Evolutionary conservation across 768 basidiomycete genomes (phyloP), one percentile per base, ranked within the genome.

Genomic region (Tulasnella sp.): DNA sequence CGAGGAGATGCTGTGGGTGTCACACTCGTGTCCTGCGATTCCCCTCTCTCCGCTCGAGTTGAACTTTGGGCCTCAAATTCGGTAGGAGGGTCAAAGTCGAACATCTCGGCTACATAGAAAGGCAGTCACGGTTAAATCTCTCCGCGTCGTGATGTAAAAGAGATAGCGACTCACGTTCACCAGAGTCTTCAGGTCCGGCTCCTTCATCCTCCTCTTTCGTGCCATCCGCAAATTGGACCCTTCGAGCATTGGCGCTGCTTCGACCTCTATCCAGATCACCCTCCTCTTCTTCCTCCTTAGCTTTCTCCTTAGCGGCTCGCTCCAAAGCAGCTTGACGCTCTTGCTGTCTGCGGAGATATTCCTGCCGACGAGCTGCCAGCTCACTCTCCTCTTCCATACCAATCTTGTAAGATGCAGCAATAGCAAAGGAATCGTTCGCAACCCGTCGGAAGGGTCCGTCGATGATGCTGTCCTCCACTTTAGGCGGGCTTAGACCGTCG

Each of bases 401-500:
- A 10, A 77, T 32, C 70, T 71, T 77, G 69, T 32, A 77, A n/a
- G 77, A 77, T 13, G 70, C 77, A 32, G 77, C 77, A 18, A 77
- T 39, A 18, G 77, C 77, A 32, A 70, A 72, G 3, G 75, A 75
- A 32, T 75, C 75, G 57, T 75, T 32, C 5, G 48, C 39, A 11
- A 57, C 39, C 46, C 46, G 37, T 20, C 44, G 32, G 35, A 32
- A 72, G 18, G 70, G 70, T 39, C 70, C 70, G 7, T 39, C 37
- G 5, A 72, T 11, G 20, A 72, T 20, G n/a, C 37, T 42, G 10
- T 72, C 39, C 26, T 72, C 39, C 20, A 20, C 70, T 40, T 67
- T 75, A 42, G 32, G 40, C 5, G 26, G 32, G 39, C 39, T 46
- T 20, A 51, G 37, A 20, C 46, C 46, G 29, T 51, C 70, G 4